phyloP scores from a whole-genome alignment of 78 protist genomes.

The Dictyostelium brefeldianum region DNA sequence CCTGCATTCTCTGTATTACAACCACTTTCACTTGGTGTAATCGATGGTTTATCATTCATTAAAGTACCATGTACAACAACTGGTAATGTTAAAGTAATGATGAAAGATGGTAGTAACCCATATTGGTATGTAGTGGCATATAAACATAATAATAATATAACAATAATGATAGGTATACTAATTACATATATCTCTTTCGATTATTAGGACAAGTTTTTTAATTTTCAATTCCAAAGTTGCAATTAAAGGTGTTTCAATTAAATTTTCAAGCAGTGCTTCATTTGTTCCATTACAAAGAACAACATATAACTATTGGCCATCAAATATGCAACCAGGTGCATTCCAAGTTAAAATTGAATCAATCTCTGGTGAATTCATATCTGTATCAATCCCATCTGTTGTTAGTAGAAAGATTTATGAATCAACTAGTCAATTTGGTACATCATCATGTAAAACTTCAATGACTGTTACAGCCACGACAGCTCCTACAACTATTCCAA shows the following conservation, averaged over 20 bases:
- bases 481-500: no score
- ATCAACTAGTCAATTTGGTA: background rate
- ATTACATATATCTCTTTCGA: background rate
- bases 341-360: conserved; percentile 25
- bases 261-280: background rate
- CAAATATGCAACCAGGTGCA: background rate
- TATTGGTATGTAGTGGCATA: no score
- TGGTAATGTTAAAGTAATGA: background rate
- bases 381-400: background rate
- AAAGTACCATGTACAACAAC: conserved; percentile 27
- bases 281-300: background rate
- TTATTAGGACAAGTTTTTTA: conserved; percentile 13
- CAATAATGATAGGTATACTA: no score
- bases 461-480: no score
- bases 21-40: background rate
- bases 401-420: background rate
- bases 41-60: background rate
- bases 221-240: conserved; percentile 13
- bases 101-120: conserved; percentile 48
- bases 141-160: no score
- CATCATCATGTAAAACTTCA: background rate
- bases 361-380: background rate
- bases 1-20: conserved; percentile 10
- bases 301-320: conserved; percentile 22
- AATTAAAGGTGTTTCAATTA: background rate